A percentile compares a stretch with the other conserved stretches of the same genome.
phyloP scores from a whole-genome alignment of 345 rosid species.

The Fremontodendron californicum region DNA sequence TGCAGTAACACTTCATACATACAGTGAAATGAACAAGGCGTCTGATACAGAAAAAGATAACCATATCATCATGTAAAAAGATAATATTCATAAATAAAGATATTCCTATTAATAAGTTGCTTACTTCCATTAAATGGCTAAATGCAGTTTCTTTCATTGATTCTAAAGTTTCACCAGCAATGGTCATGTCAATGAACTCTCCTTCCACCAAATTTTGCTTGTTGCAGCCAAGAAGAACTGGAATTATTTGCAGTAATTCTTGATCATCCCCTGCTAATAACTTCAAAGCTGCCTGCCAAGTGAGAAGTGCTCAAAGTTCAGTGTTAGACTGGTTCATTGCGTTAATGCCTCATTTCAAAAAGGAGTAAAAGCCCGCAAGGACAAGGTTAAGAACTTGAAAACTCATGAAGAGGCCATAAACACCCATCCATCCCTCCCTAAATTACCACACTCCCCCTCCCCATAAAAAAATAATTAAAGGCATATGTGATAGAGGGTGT shows the following conservation, averaged over 20 bases:
- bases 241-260: slow-evolving; percentile 60
- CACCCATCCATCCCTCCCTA: neutral
- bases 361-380: neutral
- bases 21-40: neutral
- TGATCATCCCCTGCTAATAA: slow-evolving; percentile 58
- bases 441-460: neutral
- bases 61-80: neutral
- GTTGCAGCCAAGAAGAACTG: slow-evolving; percentile 57
- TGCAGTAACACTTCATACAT: neutral
- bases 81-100: neutral
- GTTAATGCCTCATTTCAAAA: neutral
- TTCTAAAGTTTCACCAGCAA: slow-evolving; percentile 38
- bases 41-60: neutral
- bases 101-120: slow-evolving; percentile 12
- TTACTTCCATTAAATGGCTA: slow-evolving; percentile 91
- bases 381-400: neutral
- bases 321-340: neutral
- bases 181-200: slow-evolving; percentile 33
- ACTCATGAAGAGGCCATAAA: neutral
- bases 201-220: slow-evolving; percentile 39
- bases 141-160: slow-evolving; percentile 73
- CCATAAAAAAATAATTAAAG: neutral
- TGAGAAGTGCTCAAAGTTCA: slow-evolving; percentile 18
- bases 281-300: slow-evolving; percentile 74
- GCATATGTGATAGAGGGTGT: neutral